Percentiles rank a stretch among this genome's conserved stretches.
Conservation (phyloP, 108 stramenopile genomes). For the Nannochloropsis salina region DNA sequence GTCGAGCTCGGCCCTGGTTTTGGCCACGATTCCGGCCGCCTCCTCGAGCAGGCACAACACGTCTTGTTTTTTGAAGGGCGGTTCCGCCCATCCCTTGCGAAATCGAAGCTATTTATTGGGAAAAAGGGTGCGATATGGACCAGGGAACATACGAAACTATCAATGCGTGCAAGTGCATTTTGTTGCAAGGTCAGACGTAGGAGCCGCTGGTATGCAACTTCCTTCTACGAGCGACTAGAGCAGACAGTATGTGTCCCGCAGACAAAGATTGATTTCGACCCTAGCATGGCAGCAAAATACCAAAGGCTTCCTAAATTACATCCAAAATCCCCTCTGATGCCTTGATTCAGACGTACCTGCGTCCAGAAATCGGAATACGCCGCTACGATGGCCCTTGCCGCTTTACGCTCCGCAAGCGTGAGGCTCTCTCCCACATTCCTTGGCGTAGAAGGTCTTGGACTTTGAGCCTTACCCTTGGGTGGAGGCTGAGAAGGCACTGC, state of each 20-base stretch:
- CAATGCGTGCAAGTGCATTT: too few species aligned
- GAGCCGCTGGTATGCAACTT: too few species aligned
- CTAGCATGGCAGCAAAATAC: too few species aligned
- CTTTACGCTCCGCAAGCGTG: background rate
- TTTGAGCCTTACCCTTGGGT: too few species aligned
- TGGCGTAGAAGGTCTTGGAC: background rate
- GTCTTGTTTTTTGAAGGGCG: background rate
- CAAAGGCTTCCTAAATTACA: too few species aligned
- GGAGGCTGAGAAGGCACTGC: too few species aligned
- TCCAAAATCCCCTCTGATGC: too few species aligned
- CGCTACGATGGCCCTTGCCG: background rate
- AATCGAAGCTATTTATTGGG: background rate
- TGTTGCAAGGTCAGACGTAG: too few species aligned
- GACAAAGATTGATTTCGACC: too few species aligned
- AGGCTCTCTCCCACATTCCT: background rate
- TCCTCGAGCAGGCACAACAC: background rate
- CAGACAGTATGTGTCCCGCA: too few species aligned
- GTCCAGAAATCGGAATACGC: background rate
- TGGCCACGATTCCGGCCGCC: background rate
- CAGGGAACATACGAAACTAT: too few species aligned
- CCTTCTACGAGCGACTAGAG: too few species aligned
- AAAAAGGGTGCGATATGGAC: background rate
- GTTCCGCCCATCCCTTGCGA: background rate
- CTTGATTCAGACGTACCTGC: background rate
- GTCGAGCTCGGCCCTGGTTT: background rate